These are phyloP conservation scores for Rhizopus arrhizus DNA, from an alignment of 371 early-diverging fungal genomes.

Conservation along the genomic window DNA sequence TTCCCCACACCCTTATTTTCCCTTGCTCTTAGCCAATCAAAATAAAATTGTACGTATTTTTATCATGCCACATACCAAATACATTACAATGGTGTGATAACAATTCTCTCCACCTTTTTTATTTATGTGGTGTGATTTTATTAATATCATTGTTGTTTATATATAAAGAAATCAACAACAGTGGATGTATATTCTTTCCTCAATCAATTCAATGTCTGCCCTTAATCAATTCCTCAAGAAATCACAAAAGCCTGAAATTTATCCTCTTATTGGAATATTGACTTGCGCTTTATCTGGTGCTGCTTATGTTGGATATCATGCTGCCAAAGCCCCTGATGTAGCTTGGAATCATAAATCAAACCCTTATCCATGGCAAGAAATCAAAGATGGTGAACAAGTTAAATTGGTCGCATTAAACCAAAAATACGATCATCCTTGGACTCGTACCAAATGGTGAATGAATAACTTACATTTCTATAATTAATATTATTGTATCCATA, in stretches of 20 bases:
- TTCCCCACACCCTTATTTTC: too few species aligned
- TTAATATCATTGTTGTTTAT: too few species aligned
- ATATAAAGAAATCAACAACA: too few species aligned
- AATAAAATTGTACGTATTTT: too few species aligned
- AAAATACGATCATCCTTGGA: slow-evolving; percentile 40
- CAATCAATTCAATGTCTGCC: slow-evolving; percentile 14
- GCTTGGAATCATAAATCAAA: slow-evolving; percentile 33
- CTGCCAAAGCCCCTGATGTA: slow-evolving; percentile 47
- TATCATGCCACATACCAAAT: too few species aligned
- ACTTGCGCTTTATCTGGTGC: slow-evolving; percentile 42
- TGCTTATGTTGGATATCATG: slow-evolving; percentile 34
- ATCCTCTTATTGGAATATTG: slow-evolving; percentile 43
- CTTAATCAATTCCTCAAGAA: slow-evolving; percentile 33
- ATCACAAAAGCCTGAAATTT: slow-evolving; percentile 46
- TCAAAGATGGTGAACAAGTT: slow-evolving; percentile 45
- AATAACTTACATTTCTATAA: neutral
- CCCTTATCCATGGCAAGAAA: slow-evolving; percentile 31
- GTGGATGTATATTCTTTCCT: too few species aligned
- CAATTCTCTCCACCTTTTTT: too few species aligned
- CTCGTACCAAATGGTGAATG: slow-evolving; percentile 42
- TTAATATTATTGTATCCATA: neutral
- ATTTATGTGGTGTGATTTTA: too few species aligned
- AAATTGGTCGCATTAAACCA: slow-evolving; percentile 43
- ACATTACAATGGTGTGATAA: too few species aligned
- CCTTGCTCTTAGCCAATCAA: too few species aligned